Conservation (phyloP, 2,329 filamentous ascomycete species). For the Chaetoscypha palmicola region DNA sequence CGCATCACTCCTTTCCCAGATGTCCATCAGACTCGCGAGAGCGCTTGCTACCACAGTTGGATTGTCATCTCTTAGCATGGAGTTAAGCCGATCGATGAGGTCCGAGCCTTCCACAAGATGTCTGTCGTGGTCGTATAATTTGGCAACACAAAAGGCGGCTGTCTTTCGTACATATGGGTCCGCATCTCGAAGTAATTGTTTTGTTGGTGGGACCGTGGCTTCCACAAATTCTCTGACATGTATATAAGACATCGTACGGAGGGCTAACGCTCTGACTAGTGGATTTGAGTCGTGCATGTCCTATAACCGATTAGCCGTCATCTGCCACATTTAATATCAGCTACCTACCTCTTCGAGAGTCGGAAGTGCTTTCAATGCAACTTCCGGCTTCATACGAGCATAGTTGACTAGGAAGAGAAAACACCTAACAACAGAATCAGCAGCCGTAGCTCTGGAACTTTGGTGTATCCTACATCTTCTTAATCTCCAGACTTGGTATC, state of each 20-base stretch:
- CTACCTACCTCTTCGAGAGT: conserved; percentile 67
- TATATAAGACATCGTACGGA: conserved; percentile 95
- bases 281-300: conserved; percentile 94
- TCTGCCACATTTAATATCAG: not conserved
- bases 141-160: conserved; percentile 91
- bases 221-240: conserved; percentile 95
- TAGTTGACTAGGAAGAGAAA: conserved; percentile 98
- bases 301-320: conserved; percentile 35
- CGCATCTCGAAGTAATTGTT: conserved; percentile 71
- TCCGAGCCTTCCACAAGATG: conserved; percentile 84
- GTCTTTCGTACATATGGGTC: conserved; percentile 98
- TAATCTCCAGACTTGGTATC: conserved; percentile 90
- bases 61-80: conserved; percentile 88
- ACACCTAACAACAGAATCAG: conserved; percentile 56
- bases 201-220: conserved; percentile 77
- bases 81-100: conserved; percentile 84
- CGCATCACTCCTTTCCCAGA: conserved; percentile 95
- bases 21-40: conserved; percentile 85
- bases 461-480: conserved; percentile 76
- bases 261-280: conserved; percentile 80
- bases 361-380: conserved; percentile 86
- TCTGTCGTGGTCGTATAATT: conserved; percentile 94
- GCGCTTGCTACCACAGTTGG: conserved; percentile 95
- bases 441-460: conserved; percentile 11
- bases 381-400: conserved; percentile 85